These are phyloP conservation scores for Cladobotryum mycophilum DNA, from an alignment of 2,329 filamentous ascomycete genomes.

Conservation along the genomic window DNA sequence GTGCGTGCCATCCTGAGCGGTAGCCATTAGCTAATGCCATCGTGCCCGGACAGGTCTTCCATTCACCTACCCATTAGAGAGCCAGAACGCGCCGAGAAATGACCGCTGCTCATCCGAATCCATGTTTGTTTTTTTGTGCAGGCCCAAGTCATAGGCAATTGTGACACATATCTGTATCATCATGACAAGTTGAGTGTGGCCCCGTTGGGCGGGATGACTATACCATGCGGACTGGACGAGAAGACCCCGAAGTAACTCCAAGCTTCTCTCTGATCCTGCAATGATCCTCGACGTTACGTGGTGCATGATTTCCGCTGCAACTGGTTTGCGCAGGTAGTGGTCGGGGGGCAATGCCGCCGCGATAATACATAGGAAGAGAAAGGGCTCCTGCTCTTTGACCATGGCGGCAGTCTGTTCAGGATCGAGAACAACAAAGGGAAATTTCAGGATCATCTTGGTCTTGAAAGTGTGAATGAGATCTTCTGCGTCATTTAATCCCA, in stretches of 20 bases:
- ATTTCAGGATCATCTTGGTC: conserved; percentile 4
- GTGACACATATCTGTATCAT: conserved; percentile 4
- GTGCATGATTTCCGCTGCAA: conserved; percentile 10
- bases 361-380: conserved; percentile 11
- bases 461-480: conserved; percentile 3
- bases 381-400: conserved; percentile 5
- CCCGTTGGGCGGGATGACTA: conserved; percentile 7
- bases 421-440: conserved; percentile 9
- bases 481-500: conserved; percentile 5
- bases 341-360: conserved; percentile 4
- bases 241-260: conserved; percentile 8
- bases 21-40: no score
- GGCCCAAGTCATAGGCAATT: conserved; percentile 7
- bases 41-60: no score
- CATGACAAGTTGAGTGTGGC: conserved; percentile 9
- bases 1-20: not conserved
- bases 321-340: conserved; percentile 2
- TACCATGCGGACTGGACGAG: conserved; percentile 11
- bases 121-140: not conserved
- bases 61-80: not conserved
- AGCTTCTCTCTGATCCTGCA: conserved; percentile 10
- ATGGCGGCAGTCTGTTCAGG: not conserved
- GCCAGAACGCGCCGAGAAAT: conserved; percentile 9
- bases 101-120: conserved; percentile 8
- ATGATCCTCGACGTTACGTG: conserved; percentile 10